Evolutionary conservation across 345 rosid genomes (phyloP).

Genomic region (Arabidopsis suecica): DNA sequence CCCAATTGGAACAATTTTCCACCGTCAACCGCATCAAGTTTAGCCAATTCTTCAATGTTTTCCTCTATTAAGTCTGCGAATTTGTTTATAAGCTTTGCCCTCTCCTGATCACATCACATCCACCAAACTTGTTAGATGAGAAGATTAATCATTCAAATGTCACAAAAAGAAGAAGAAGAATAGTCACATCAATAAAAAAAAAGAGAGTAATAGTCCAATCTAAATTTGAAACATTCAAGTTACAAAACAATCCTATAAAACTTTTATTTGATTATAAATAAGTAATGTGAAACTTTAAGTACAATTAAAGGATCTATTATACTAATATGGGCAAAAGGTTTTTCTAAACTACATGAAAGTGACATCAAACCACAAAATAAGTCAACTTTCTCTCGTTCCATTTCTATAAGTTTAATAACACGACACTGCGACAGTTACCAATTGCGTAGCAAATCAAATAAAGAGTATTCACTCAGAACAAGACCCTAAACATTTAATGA

Average conservation of each 20-base stretch:
- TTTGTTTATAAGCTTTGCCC: conserved; percentile 66
- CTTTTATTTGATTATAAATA: background rate
- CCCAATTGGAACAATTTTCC: conserved; percentile 60
- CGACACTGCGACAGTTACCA: background rate
- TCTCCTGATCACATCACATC: conserved; percentile 50
- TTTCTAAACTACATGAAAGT: conserved; percentile 9
- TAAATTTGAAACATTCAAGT: background rate
- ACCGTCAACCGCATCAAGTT: conserved; percentile 66
- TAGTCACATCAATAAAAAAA: background rate
- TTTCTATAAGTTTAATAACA: background rate
- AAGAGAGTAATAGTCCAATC: background rate
- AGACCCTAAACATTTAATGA: conserved; percentile 11
- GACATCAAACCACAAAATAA: conserved; percentile 27
- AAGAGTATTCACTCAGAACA: background rate
- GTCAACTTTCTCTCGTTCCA: conserved; percentile 11
- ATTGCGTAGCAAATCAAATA: background rate
- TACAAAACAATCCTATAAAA: no score
- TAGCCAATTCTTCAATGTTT: conserved; percentile 68
- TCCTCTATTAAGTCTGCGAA: conserved; percentile 70
- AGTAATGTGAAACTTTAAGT: background rate
- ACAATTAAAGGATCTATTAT: background rate
- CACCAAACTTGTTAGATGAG: conserved; percentile 1
- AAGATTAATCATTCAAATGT: background rate
- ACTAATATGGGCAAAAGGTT: background rate
- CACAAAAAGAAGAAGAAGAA: background rate